Conservation (phyloP, 2,329 filamentous ascomycete species). For the Aspergillus pseudotamarii region DNA sequence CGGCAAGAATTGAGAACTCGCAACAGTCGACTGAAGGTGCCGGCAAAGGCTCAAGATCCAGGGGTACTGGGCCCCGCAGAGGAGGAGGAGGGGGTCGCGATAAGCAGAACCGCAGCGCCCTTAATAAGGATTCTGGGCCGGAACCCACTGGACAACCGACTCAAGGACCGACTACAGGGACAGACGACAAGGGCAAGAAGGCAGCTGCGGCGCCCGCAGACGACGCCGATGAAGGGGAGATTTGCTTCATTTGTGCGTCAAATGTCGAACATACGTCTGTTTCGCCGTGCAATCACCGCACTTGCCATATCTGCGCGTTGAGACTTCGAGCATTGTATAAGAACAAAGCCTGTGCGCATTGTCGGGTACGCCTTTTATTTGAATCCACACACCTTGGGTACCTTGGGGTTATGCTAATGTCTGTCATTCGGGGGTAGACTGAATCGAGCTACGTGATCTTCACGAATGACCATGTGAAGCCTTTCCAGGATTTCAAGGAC, state of each 20-base stretch:
- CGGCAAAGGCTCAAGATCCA: conserved; percentile 40
- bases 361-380: conserved; percentile 64
- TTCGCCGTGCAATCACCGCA: conserved; percentile 92
- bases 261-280: conserved; percentile 84
- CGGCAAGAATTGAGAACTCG: conserved; percentile 32
- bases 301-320: conserved; percentile 93
- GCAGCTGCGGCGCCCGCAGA: conserved; percentile 32
- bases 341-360: conserved; percentile 95
- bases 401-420: conserved; percentile 15
- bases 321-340: conserved; percentile 93
- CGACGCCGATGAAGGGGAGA: conserved; percentile 69
- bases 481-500: conserved; percentile 78
- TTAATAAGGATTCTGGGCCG: conserved; percentile 17
- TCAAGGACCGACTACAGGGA: conserved; percentile 48
- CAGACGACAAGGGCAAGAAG: conserved; percentile 34
- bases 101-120: conserved; percentile 26
- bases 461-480: conserved; percentile 79
- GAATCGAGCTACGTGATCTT: conserved; percentile 76
- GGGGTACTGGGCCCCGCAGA: conserved; percentile 35
- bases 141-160: conserved; percentile 34
- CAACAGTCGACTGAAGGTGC: conserved; percentile 25
- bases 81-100: conserved; percentile 39
- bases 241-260: conserved; percentile 98
- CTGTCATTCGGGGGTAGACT: conserved; percentile 31
- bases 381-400: background rate